These are phyloP conservation scores for Fraxinus platypoda DNA, from an alignment of 305 asterid genomes.

Conservation along the genomic window DNA sequence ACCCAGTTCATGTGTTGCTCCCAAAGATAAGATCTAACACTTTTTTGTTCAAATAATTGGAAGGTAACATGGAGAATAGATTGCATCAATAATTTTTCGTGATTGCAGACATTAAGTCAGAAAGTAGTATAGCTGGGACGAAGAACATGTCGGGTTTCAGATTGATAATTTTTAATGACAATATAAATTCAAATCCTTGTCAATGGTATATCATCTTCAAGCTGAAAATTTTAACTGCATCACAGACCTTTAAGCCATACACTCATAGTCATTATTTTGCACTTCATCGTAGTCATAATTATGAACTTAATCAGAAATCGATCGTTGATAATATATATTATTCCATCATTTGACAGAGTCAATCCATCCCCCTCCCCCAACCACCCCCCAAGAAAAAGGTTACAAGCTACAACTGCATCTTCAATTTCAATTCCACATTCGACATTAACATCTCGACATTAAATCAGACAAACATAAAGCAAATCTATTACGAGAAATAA, in stretches of 20 bases:
- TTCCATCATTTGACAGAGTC: background rate
- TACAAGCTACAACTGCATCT: background rate
- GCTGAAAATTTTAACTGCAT: background rate
- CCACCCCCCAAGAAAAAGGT: background rate
- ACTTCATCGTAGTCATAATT: background rate
- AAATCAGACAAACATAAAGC: conserved; percentile 3
- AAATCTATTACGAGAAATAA: background rate
- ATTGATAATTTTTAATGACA: background rate
- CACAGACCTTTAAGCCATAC: background rate
- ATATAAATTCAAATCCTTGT: background rate
- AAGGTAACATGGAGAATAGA: background rate
- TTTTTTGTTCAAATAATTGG: background rate
- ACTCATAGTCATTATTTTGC: background rate
- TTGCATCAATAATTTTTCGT: background rate
- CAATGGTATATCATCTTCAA: background rate
- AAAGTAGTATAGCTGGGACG: background rate
- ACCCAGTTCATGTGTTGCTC: background rate
- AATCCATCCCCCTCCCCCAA: background rate
- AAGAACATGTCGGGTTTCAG: background rate
- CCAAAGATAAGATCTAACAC: background rate
- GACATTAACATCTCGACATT: conserved; percentile 5
- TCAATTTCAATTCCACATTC: background rate
- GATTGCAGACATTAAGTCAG: background rate
- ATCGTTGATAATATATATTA: background rate
- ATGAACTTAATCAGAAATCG: background rate